phyloP scores from a whole-genome alignment of 768 basidiomycete species.

The Tulasnella calospora region DNA sequence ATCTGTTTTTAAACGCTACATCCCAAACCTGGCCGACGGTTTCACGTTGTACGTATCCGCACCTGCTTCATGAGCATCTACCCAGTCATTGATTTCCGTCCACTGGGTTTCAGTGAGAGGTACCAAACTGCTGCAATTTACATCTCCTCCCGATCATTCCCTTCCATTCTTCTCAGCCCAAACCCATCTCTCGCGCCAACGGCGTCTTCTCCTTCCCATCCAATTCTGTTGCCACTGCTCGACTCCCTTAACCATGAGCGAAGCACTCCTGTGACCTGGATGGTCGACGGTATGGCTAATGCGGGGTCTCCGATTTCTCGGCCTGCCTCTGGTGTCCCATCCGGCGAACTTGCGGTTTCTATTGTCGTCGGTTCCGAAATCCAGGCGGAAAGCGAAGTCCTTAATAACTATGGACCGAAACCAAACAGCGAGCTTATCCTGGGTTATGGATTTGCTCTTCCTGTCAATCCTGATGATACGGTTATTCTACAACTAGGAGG shows the following conservation, averaged over 20 bases:
- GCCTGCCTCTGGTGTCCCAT: neutral
- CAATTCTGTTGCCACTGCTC: conserved; percentile 80
- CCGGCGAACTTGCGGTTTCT: conserved; percentile 45
- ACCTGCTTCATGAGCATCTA: neutral
- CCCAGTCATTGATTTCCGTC: neutral
- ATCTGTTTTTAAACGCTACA: conserved; percentile 38
- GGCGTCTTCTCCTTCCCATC: conserved; percentile 47
- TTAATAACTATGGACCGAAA: conserved; percentile 91
- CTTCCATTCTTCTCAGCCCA: conserved; percentile 67
- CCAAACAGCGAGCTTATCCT: conserved; percentile 85
- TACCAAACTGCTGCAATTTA: conserved; percentile 72
- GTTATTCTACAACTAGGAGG: conserved; percentile 75
- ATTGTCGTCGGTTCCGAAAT: conserved; percentile 53
- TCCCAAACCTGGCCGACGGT: conserved; percentile 43
- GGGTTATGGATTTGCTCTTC: conserved; percentile 84
- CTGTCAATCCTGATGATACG: conserved; percentile 78
- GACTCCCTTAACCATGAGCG: conserved; percentile 85
- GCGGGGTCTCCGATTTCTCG: neutral
- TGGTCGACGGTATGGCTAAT: conserved; percentile 37
- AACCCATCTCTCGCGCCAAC: conserved; percentile 49
- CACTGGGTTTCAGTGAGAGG: conserved; percentile 48
- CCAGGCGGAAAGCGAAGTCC: conserved; percentile 51
- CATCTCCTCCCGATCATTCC: conserved; percentile 84
- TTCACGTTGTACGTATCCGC: conserved; percentile 60
- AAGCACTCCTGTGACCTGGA: conserved; percentile 77